Percentiles rank a stretch among this genome's conserved stretches.
phyloP scores from a whole-genome alignment of 1,139 yeast genomes.

The Suhomyces bolitotheri region DNA sequence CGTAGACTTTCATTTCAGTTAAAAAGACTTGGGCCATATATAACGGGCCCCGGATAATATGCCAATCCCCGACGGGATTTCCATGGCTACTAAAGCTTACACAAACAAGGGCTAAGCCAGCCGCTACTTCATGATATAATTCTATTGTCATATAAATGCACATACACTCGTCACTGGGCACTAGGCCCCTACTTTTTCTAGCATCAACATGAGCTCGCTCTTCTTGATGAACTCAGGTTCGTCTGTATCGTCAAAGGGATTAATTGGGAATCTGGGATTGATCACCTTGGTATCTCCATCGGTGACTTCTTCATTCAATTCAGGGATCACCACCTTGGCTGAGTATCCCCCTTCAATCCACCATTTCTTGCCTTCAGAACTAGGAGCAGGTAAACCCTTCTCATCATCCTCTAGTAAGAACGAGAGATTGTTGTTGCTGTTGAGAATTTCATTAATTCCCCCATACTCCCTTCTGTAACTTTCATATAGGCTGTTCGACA shows the following conservation, averaged over 20 bases:
- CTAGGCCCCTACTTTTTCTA: conserved; percentile 2
- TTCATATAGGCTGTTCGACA: conserved; percentile 63
- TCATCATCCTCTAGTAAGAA: conserved; percentile 28
- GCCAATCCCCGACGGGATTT: no score
- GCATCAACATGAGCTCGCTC: conserved; percentile 18
- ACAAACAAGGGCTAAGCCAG: no score
- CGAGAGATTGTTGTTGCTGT: conserved; percentile 28
- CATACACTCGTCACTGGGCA: no score
- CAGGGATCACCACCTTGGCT: conserved; percentile 61
- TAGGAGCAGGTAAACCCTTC: conserved; percentile 76
- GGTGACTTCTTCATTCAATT: conserved; percentile 34
- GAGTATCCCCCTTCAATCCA: conserved; percentile 83
- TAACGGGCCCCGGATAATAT: no score
- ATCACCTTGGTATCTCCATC: conserved; percentile 42
- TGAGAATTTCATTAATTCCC: conserved; percentile 44
- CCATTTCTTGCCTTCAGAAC: conserved; percentile 82
- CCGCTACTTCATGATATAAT: no score
- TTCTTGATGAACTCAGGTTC: conserved; percentile 41
- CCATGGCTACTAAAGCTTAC: no score
- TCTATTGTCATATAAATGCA: no score
- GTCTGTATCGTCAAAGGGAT: conserved; percentile 59
- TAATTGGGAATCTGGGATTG: conserved; percentile 66
- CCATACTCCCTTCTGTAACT: conserved; percentile 47
- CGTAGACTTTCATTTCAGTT: no score
- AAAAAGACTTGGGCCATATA: no score